Base-by-base conservation (phyloP, 2,329 filamentous ascomycete species). In the Epichloe coenophiala region DNA sequence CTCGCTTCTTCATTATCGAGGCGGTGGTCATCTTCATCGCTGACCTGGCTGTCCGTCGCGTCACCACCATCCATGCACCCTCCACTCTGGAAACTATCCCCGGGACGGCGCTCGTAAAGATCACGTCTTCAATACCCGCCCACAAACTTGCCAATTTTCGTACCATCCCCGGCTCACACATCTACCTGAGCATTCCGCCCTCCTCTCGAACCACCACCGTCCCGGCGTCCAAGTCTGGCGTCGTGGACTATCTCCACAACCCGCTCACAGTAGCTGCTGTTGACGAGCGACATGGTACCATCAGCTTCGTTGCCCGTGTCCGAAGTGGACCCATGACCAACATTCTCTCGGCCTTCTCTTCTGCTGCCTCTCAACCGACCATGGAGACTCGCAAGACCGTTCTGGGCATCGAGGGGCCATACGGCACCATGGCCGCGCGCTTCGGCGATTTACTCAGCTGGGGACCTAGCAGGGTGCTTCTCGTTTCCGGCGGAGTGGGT, bases 401-500 rank as follows among this genome's bases (percentile, higher is more conserved):
- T 0, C 65, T 89, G 3, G 74, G 71, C 37, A 73, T 93, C 37
- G 86, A 91, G 60, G 60, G 87, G 0, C 86, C 86, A 0, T 88
- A 91, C 59, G 88, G 88, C 11, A 70, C 73, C 43, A 70, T 76
- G 2, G 66, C 69, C 2, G 65, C 67, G 17, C 71, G 73, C 36
- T 76, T 83, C 40, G 73, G 79, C 0, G 69, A 73, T 43, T 66
- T 87, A 3, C 60, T 71, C 0, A 57, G 61, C 9, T 65, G 74
- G 4, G 64, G 68, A 1, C 81, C 80, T 51, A 80, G 83, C 58
- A 75, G 78, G 17, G 70, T 91, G 1, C 71, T 95, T 11, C 71
- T 95, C 15, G 74, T 95, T 1, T 84, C 88, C 1, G 88, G 88
- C n/a, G 88, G 88, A 3, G 80, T 95, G 2, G 88, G 88, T 21